Evolutionary conservation across 768 basidiomycete species (phyloP).

Genomic region (Russula vinacea): DNA sequence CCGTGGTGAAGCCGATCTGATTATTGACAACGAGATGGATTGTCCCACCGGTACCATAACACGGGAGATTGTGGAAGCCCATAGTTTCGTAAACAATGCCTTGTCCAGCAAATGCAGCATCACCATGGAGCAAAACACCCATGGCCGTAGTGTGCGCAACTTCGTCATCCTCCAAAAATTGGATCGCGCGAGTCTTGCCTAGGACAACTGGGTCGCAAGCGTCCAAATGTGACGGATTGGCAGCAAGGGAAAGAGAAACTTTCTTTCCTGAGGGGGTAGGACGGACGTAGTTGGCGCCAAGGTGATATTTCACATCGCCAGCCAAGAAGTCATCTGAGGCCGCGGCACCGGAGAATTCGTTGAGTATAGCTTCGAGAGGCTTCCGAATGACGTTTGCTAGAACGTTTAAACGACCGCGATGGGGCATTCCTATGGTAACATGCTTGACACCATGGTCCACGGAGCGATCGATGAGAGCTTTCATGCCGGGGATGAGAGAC

Average conservation of each 20-base stretch:
- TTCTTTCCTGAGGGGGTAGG: conserved; percentile 98
- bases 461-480: conserved; percentile 96
- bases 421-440: conserved; percentile 98
- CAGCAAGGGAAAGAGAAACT: conserved; percentile 94
- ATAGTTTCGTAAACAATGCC: conserved; percentile 99
- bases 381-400: conserved; percentile 98
- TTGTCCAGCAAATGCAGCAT: conserved; percentile 97
- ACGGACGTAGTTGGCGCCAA: conserved; percentile 97
- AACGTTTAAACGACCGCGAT: conserved; percentile 97
- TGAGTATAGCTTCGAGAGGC: conserved; percentile 95
- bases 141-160: conserved; percentile 78
- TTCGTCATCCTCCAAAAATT: conserved; percentile 91
- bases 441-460: conserved; percentile 95
- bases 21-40: conserved; percentile 99
- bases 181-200: conserved; percentile 96
- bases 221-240: conserved; percentile 97
- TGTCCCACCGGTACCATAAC: conserved; percentile 96
- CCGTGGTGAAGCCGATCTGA: conserved; percentile 99
- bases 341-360: conserved; percentile 83
- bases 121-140: conserved; percentile 94
- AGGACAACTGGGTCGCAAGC: conserved; percentile 98
- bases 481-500: conserved; percentile 97
- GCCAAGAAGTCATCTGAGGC: conserved; percentile 73
- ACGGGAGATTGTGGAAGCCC: conserved; percentile 94
- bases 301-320: conserved; percentile 98